Conservation (phyloP, 208 protist genomes). For the Trichomonas gallinae region DNA sequence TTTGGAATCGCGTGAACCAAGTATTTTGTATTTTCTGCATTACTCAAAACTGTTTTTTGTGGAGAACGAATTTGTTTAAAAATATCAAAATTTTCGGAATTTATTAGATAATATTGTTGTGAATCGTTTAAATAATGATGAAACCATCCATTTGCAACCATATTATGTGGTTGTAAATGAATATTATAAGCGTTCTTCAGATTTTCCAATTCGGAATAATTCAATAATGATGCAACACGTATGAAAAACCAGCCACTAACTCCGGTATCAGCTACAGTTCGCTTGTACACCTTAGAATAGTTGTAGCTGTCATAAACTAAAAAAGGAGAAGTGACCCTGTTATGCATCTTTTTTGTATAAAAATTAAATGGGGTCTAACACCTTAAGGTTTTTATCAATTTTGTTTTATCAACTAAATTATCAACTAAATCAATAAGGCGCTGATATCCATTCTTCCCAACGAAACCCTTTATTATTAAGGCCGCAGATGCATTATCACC, state of each 20-base stretch:
- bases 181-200: neutral
- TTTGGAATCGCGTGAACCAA: neutral
- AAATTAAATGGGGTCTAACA: too few relatives aligned
- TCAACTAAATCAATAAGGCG: too few relatives aligned
- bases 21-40: neutral
- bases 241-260: neutral
- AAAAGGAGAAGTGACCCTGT: neutral
- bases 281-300: neutral
- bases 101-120: neutral
- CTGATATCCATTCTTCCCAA: too few relatives aligned
- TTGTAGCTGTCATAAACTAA: neutral
- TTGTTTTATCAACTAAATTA: too few relatives aligned
- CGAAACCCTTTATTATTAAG: too few relatives aligned
- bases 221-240: neutral
- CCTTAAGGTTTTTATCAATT: too few relatives aligned
- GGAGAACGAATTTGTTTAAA: neutral
- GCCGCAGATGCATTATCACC: too few relatives aligned
- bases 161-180: neutral
- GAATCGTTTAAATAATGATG: neutral
- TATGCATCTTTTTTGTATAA: too few relatives aligned
- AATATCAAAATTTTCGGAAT: neutral
- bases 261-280: neutral
- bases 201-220: neutral
- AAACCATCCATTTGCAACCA: neutral
- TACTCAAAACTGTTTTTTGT: neutral